Conservation (phyloP, 2,329 filamentous ascomycete genomes). For the Trematosphaeria pertusa region DNA sequence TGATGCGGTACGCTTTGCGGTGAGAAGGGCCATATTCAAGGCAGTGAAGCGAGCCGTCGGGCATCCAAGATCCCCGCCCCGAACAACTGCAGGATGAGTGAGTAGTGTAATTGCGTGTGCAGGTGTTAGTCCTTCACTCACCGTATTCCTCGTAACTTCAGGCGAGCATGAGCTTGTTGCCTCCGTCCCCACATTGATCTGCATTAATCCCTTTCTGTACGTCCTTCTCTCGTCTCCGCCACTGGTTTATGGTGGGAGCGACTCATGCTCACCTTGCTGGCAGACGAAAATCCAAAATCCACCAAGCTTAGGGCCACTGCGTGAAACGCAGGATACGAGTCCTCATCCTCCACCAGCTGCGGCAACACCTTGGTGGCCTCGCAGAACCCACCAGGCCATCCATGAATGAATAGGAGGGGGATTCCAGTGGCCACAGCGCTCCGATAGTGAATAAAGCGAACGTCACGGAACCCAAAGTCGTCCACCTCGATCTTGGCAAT, state of each 20-base stretch:
- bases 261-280: slow-evolving; percentile 6
- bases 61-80: slow-evolving; percentile 24
- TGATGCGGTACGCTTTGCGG: slow-evolving; percentile 10
- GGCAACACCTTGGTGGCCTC: slow-evolving; percentile 69
- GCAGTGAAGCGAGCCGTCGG: slow-evolving; percentile 8
- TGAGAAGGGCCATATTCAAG: slow-evolving; percentile 5
- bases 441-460: slow-evolving; percentile 70
- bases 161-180: slow-evolving; percentile 72
- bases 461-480: slow-evolving; percentile 64
- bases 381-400: slow-evolving; percentile 74
- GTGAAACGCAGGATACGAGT: slow-evolving; percentile 56
- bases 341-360: slow-evolving; percentile 40
- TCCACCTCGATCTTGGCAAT: slow-evolving; percentile 60
- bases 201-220: slow-evolving; percentile 62
- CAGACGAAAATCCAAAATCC: slow-evolving; percentile 53
- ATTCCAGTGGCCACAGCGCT: slow-evolving; percentile 61
- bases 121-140: slow-evolving; percentile 35
- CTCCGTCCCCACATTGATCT: slow-evolving; percentile 68
- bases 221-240: too few relatives aligned
- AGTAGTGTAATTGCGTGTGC: slow-evolving; percentile 63
- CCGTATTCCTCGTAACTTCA: slow-evolving; percentile 68
- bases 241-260: too few relatives aligned
- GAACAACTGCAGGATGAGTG: slow-evolving; percentile 57
- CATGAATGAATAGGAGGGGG: slow-evolving; percentile 71
- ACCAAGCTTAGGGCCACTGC: slow-evolving; percentile 62